Evolutionary conservation across 2,329 filamentous ascomycete species (phyloP).

Genomic region (Alternaria gansuensis): DNA sequence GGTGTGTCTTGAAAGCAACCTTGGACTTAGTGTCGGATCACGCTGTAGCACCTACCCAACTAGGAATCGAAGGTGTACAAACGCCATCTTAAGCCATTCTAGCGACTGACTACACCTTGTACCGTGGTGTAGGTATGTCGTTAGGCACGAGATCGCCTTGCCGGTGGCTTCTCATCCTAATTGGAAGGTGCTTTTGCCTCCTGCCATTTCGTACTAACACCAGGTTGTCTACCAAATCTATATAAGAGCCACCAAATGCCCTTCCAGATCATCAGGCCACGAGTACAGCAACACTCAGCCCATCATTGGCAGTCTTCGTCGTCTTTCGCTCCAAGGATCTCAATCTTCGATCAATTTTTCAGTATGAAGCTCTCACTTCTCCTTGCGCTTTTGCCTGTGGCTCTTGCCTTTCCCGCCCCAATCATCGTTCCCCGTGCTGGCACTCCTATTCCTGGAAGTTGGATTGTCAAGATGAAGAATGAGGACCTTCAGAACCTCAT

Average conservation of each 20-base stretch:
- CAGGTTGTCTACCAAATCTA: constrained; percentile 28
- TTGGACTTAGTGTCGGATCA: constrained; percentile 30
- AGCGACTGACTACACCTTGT: constrained; percentile 23
- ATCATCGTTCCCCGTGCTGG: constrained; percentile 52
- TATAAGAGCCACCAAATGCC: constrained; percentile 40
- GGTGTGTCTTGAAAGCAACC: constrained; percentile 33
- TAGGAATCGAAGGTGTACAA: constrained; percentile 38
- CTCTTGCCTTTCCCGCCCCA: constrained; percentile 51
- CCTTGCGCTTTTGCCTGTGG: constrained; percentile 52
- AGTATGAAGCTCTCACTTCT: constrained; percentile 54
- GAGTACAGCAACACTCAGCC: constrained; percentile 37
- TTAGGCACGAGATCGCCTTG: constrained; percentile 28
- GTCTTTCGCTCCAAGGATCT: constrained; percentile 26
- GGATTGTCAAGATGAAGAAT: constrained; percentile 59
- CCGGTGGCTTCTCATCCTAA: constrained; percentile 36
- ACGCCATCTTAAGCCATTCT: constrained; percentile 40
- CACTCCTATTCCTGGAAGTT: constrained; percentile 53
- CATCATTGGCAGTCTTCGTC: constrained; percentile 28
- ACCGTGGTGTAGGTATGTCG: constrained; percentile 27
- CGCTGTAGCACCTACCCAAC: constrained; percentile 44
- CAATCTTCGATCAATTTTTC: constrained; percentile 27
- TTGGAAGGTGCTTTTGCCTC: constrained; percentile 43
- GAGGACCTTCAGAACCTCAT: constrained; percentile 41
- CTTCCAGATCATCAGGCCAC: constrained; percentile 36
- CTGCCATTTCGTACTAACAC: constrained; percentile 20